Percentiles rank a stretch among this genome's conserved stretches.
Conservation (phyloP, 345 rosid species). For the Salix caprea region DNA sequence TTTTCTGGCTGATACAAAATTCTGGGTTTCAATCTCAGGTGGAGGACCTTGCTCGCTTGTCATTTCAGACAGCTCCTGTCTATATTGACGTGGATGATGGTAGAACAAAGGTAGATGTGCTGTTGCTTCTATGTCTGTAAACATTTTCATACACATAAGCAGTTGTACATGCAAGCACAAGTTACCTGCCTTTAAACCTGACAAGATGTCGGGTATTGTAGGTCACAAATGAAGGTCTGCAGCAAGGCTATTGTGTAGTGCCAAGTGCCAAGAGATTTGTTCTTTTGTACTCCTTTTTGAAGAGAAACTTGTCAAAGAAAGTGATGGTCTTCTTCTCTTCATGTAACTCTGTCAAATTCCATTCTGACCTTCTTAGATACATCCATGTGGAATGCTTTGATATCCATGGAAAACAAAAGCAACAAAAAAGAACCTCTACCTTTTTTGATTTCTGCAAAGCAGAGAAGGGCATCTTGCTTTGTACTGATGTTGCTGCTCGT, state of each 20-base stretch:
- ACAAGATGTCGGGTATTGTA: constrained; percentile 25
- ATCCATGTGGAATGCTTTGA: constrained; percentile 71
- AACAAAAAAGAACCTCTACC: constrained; percentile 83
- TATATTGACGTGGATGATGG: constrained; percentile 94
- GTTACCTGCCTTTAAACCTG: constrained; percentile 1
- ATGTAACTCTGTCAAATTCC: constrained; percentile 91
- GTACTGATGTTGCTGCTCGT: constrained; percentile 99
- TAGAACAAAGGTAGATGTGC: constrained; percentile 62
- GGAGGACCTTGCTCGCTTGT: constrained; percentile 92
- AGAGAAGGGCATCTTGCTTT: constrained; percentile 85
- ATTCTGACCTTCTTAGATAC: constrained; percentile 76
- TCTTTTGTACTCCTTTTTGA: constrained; percentile 83
- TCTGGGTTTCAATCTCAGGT: constrained; percentile 42
- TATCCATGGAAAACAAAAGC: constrained; percentile 94
- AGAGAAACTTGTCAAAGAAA: constrained; percentile 82
- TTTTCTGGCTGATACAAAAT: not conserved
- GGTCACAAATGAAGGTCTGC: constrained; percentile 96
- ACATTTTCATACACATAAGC: not conserved
- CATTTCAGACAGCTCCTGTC: constrained; percentile 76
- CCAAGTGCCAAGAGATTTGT: constrained; percentile 78
- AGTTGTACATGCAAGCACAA: not conserved
- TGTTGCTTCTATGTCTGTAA: not conserved
- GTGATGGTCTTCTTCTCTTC: constrained; percentile 99
- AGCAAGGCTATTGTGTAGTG: constrained; percentile 92
- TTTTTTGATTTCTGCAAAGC: constrained; percentile 92